Conservation (phyloP, 1,284 basidiomycete species). For the Cutaneotrichosporon cyanovorans region DNA sequence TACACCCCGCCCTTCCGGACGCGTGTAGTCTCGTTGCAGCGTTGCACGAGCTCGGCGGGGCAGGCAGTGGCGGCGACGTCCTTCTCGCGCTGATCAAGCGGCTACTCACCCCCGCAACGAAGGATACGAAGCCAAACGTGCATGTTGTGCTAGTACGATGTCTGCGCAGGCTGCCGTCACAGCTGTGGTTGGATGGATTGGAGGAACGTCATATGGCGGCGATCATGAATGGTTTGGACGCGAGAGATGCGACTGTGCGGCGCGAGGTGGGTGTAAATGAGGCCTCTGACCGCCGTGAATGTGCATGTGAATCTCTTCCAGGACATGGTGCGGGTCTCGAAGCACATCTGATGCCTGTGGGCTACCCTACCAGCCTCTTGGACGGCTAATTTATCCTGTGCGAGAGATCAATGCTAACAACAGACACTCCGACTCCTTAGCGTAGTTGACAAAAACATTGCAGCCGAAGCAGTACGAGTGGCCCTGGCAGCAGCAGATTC, state of each 20-base stretch:
- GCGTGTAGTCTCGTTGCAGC: constrained; percentile 2
- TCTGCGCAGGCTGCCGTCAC: constrained; percentile 20
- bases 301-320: too few species aligned
- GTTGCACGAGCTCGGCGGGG: constrained; percentile 1
- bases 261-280: constrained; percentile 22
- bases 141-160: constrained; percentile 34
- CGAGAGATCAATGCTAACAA: neutral
- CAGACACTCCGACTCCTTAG: constrained; percentile 31
- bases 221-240: constrained; percentile 38
- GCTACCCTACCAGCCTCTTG: too few species aligned
- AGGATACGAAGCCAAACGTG: constrained; percentile 21
- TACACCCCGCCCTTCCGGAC: constrained; percentile 1
- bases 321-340: too few species aligned
- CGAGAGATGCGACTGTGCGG: constrained; percentile 29
- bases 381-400: too few species aligned
- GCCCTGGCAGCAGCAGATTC: too few species aligned
- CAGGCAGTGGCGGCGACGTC: too few species aligned
- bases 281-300: too few species aligned
- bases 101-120: too few species aligned
- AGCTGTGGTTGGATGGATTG: constrained; percentile 26
- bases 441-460: too few species aligned
- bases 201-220: constrained; percentile 31
- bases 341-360: too few species aligned
- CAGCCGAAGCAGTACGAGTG: too few species aligned
- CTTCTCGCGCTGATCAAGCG: too few species aligned